These are phyloP conservation scores for Echeveria elegans DNA, from an alignment of 164 flowering plant species.

Conservation along the genomic window DNA sequence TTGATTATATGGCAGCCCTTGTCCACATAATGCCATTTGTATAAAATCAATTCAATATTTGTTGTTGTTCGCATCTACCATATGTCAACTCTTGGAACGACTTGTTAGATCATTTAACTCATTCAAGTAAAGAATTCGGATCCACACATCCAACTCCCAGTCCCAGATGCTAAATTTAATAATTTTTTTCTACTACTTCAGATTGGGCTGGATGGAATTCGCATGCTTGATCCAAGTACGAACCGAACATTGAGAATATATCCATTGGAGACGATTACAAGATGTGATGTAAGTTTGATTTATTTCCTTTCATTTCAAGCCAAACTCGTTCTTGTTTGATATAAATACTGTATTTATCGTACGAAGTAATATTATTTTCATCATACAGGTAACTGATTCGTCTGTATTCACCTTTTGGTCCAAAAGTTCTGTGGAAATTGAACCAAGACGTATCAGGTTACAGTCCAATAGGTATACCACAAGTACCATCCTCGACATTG, in stretches of 20 bases:
- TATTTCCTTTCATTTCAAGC: background rate
- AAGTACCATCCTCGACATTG: slow-evolving; percentile 73
- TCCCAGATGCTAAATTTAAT: too few relatives aligned
- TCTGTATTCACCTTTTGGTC: slow-evolving; percentile 84
- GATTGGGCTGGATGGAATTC: slow-evolving; percentile 96
- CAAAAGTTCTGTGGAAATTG: slow-evolving; percentile 85
- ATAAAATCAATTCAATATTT: too few relatives aligned
- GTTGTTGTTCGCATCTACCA: too few relatives aligned
- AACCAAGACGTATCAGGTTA: slow-evolving; percentile 84
- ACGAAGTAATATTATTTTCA: slow-evolving; percentile 9
- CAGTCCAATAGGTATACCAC: slow-evolving; percentile 89
- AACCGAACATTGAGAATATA: slow-evolving; percentile 79
- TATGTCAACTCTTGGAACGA: too few relatives aligned
- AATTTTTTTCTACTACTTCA: slow-evolving; percentile 20
- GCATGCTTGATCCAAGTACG: slow-evolving; percentile 83
- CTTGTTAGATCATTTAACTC: too few relatives aligned
- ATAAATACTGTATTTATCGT: background rate
- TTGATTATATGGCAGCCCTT: background rate
- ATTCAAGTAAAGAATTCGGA: too few relatives aligned
- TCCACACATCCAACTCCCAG: too few relatives aligned
- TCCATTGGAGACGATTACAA: slow-evolving; percentile 77
- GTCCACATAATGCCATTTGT: too few relatives aligned
- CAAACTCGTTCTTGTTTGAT: background rate
- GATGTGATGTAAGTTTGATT: slow-evolving; percentile 69
- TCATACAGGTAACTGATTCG: slow-evolving; percentile 50